phyloP scores from a whole-genome alignment of 768 basidiomycete genomes.

The Daedaleopsis nitida region DNA sequence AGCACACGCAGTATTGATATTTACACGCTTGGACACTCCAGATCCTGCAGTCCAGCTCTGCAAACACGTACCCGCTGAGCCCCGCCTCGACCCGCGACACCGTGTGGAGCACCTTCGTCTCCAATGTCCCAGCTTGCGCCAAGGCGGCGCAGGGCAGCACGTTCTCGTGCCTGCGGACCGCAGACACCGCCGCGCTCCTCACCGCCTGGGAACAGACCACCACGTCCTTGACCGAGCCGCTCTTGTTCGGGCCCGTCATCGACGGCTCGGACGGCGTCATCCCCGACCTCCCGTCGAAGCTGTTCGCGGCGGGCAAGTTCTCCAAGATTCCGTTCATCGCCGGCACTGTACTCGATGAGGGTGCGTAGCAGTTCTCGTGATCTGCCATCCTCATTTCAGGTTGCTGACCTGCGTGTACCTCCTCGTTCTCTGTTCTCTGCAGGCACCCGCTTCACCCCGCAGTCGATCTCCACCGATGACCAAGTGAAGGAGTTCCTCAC shows the following conservation, averaged over 20 bases:
- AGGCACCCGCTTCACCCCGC: constrained; percentile 41
- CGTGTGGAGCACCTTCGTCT: not conserved
- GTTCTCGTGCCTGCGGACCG: not conserved
- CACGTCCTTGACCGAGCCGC: not conserved
- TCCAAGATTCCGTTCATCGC: constrained; percentile 47
- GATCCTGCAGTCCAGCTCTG: not conserved
- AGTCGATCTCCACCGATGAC: constrained; percentile 15
- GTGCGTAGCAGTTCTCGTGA: too few relatives aligned
- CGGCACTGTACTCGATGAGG: constrained; percentile 49
- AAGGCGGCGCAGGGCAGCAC: not conserved
- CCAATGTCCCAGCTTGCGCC: not conserved
- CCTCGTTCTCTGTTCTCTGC: not conserved
- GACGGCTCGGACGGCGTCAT: constrained; percentile 44
- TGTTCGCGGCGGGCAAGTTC: constrained; percentile 35
- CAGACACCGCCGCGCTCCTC: not conserved
- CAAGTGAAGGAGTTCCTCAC: constrained; percentile 7
- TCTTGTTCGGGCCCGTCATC: constrained; percentile 36
- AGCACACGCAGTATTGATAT: not conserved
- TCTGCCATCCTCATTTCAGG: too few relatives aligned
- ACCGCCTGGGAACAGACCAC: not conserved
- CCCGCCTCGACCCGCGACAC: not conserved
- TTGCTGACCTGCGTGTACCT: too few relatives aligned
- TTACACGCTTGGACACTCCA: not conserved
- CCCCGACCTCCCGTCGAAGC: constrained; percentile 40
- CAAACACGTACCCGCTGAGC: not conserved